A percentile compares a stretch with the other conserved stretches of the same genome.
phyloP scores from a whole-genome alignment of 108 stramenopile species.

The Schizochytrium sp. region DNA sequence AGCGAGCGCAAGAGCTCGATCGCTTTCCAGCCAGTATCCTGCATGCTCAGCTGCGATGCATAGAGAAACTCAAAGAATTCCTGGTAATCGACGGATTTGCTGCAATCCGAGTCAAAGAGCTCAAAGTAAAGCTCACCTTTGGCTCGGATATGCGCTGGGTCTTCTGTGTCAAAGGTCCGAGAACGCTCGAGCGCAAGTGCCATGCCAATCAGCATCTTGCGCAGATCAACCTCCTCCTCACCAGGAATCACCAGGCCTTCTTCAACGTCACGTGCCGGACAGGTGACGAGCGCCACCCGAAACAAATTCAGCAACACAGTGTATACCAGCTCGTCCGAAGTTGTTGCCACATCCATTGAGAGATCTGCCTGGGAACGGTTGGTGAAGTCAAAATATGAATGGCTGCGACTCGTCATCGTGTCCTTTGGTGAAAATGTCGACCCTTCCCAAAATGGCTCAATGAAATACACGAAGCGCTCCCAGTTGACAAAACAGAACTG shows the following conservation, averaged over 20 bases:
- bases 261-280: not conserved
- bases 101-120: not conserved
- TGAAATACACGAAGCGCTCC: not conserved
- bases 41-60: not conserved
- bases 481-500: not conserved
- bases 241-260: not conserved
- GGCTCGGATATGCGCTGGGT: too few relatives aligned
- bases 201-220: not conserved
- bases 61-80: not conserved
- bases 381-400: not conserved
- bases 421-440: not conserved
- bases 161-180: not conserved
- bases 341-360: not conserved
- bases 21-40: not conserved
- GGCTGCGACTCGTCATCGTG: not conserved
- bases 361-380: not conserved
- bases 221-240: not conserved
- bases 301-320: not conserved
- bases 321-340: not conserved
- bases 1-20: not conserved
- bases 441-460: not conserved
- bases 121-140: constrained; percentile 6
- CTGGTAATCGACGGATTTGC: not conserved
- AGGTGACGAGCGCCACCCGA: not conserved
- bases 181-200: not conserved